Base-by-base conservation (phyloP, 768 basidiomycete genomes). In the Rhodotorula graminis region DNA sequence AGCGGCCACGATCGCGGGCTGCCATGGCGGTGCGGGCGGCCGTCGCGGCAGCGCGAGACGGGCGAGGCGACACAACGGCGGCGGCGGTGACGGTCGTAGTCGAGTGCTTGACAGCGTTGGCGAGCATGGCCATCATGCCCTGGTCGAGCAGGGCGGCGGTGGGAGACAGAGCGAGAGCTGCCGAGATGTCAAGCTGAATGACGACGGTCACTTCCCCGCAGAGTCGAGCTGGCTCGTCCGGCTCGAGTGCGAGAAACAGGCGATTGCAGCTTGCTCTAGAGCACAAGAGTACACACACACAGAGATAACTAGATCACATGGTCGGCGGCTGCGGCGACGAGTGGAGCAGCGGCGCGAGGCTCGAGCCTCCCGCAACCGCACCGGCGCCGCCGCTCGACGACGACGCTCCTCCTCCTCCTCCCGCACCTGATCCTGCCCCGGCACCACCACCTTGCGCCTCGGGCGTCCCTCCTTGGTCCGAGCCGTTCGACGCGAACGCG, bases 31-130 rank as follows among this genome's bases (percentile, higher is more conserved):
- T 46, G 27, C 71, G 56, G 6, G 67, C 67, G 27, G 71, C 67
- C 33, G 68, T 64, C 33, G 71, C 71, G 7, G 71, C 71, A 3
- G 67, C 44, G 29, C 71, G 66, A 9, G 63, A 46, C 0, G 63
- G 49, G 8, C 71, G 66, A 2, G 47, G 0, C 23, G 65, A 46
- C 2, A 27, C 19, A 23, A 23, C 25, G 8, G 37, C 63, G 25
- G 29, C 31, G 6, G 61, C 47, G 2, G 61, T 37, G 4, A n/a
- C 15, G 2, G 60, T 61, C 8, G 60, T n/a, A 0, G 60, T 61
- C 15, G 60, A 47, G 16, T 46, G 44, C n/a, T 37, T 25, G 44
- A 61, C 44, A 8, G 60, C 15, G 44, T 19, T 46, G 27, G 44
- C 60, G 1, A 61, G 16, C 12, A 46, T 46, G 10, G 60, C 44